Conservation (phyloP, 1,284 basidiomycete species). For the Xerocomus amazonicus region DNA sequence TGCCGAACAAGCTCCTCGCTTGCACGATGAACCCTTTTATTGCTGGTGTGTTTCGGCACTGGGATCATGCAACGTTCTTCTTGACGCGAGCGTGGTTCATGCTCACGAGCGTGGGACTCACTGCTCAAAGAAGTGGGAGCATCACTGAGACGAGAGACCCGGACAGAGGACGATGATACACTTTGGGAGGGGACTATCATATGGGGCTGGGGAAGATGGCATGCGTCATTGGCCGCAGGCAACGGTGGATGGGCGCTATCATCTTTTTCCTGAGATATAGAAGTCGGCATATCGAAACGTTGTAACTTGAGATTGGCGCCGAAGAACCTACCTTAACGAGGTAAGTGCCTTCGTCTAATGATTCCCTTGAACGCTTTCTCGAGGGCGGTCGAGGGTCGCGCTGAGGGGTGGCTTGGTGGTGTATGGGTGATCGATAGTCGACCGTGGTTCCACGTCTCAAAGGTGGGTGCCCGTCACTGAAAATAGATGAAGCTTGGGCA, state of each 20-base stretch:
- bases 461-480: slow-evolving; percentile 25
- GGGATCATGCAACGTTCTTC: slow-evolving; percentile 26
- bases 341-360: slow-evolving; percentile 29
- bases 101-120: slow-evolving; percentile 18
- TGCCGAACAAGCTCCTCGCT: slow-evolving; percentile 32
- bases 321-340: slow-evolving; percentile 32
- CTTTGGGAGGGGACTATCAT: slow-evolving; percentile 26
- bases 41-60: slow-evolving; percentile 22
- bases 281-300: slow-evolving; percentile 21
- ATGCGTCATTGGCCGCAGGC: slow-evolving; percentile 22
- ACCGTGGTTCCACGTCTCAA: slow-evolving; percentile 18
- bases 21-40: slow-evolving; percentile 32
- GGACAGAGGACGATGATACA: slow-evolving; percentile 13
- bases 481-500: slow-evolving; percentile 34
- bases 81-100: slow-evolving; percentile 21
- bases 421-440: slow-evolving; percentile 18
- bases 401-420: slow-evolving; percentile 16
- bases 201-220: slow-evolving; percentile 24
- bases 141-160: slow-evolving; percentile 17
- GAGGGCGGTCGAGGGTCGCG: slow-evolving; percentile 26
- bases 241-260: slow-evolving; percentile 17
- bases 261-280: slow-evolving; percentile 31
- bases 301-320: slow-evolving; percentile 32
- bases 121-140: slow-evolving; percentile 7
- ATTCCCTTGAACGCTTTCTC: slow-evolving; percentile 36